phyloP scores from a whole-genome alignment of 805 yeast species.

The Wickerhamomyces canadensis region DNA sequence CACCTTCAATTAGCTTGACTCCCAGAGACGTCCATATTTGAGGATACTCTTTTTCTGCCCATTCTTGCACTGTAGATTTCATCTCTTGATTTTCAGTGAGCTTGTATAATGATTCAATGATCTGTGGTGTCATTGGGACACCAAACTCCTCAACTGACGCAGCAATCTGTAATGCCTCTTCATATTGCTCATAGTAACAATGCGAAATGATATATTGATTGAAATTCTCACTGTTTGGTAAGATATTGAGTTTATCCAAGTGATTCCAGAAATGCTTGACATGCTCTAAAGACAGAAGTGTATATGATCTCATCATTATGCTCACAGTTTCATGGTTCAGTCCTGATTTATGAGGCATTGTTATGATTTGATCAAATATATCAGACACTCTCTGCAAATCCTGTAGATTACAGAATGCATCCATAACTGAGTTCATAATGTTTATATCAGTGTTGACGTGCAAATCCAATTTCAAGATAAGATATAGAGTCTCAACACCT shows the following conservation, averaged over 20 bases:
- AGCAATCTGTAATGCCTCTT: constrained; percentile 49
- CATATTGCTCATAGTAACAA: constrained; percentile 57
- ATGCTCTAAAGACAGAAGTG: constrained; percentile 45
- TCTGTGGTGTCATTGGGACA: constrained; percentile 36
- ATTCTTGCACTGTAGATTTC: constrained; percentile 20
- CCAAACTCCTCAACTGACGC: constrained; percentile 43
- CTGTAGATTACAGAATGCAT: constrained; percentile 55
- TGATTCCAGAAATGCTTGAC: constrained; percentile 60
- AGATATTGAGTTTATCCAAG: constrained; percentile 40
- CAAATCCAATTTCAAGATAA: constrained; percentile 57
- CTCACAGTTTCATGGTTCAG: constrained; percentile 59
- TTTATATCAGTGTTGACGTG: constrained; percentile 48
- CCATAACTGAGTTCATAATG: constrained; percentile 56
- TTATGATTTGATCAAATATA: constrained; percentile 51
- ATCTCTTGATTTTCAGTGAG: constrained; percentile 27
- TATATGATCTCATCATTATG: constrained; percentile 60
- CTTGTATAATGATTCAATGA: constrained; percentile 42
- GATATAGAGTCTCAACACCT: constrained; percentile 62
- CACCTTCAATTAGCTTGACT: no score
- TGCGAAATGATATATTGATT: constrained; percentile 64
- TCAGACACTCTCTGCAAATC: constrained; percentile 53
- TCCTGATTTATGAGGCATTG: constrained; percentile 45
- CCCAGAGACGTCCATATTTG: constrained; percentile 31
- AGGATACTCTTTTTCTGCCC: constrained; percentile 32
- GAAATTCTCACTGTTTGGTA: constrained; percentile 47